These are phyloP conservation scores for Pyrus betulifolia DNA, from an alignment of 306 rosid genomes.

Conservation along the genomic window DNA sequence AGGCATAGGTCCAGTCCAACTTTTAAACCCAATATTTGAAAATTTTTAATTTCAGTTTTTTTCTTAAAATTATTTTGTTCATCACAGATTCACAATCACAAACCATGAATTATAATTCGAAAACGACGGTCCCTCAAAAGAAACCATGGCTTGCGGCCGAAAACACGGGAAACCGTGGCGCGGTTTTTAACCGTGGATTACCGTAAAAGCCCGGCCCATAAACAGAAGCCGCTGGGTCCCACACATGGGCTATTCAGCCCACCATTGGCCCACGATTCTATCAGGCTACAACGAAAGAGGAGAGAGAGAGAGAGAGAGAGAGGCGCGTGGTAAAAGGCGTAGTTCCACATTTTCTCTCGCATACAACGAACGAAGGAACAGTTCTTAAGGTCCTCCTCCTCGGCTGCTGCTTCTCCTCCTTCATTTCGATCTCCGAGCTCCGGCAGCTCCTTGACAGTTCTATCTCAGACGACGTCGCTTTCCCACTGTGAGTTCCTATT, in stretches of 20 bases:
- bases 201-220: not conserved
- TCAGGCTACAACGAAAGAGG: not conserved
- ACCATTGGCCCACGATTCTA: not conserved
- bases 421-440: conserved; percentile 18
- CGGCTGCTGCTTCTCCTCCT: not conserved
- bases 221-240: not conserved
- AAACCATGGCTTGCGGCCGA: not conserved
- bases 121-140: not conserved
- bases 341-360: not conserved
- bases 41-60: too few relatives aligned
- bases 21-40: not conserved
- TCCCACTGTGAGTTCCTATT: conserved; percentile 11
- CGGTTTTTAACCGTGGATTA: not conserved
- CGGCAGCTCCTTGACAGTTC: conserved; percentile 9
- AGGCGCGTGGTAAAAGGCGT: not conserved
- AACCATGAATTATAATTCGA: not conserved
- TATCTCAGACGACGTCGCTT: not conserved
- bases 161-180: not conserved
- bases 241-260: not conserved
- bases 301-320: too few relatives aligned
- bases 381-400: conserved; percentile 2
- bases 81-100: not conserved
- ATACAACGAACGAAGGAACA: not conserved
- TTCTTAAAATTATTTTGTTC: too few relatives aligned
- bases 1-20: not conserved